Base-by-base conservation (phyloP, 129 eudicot genomes). In the Flaveria ramosissima region DNA sequence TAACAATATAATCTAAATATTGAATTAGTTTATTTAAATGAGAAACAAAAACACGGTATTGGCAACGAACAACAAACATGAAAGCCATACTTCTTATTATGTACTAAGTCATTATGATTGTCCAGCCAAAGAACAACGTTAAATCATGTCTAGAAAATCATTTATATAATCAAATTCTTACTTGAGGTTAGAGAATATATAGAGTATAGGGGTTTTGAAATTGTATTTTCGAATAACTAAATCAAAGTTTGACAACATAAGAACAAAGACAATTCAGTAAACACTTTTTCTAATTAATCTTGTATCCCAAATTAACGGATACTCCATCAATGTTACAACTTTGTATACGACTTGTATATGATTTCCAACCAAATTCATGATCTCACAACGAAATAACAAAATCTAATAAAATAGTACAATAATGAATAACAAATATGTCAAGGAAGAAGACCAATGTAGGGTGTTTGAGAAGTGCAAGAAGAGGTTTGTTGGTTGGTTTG, bases 381-480 rank as follows among this genome's bases (percentile, higher is more conserved):
- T 43, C 51, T n/a, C 36, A 55, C 27, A 61, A 48, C 23, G 21
- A 16, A 30, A 5, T 62, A 3, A 12, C 6, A 14, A 45, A 45
- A 1, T 45, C 50, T 7, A 13, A 45, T 64, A 7, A 77, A 43
- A 15, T 36, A 27, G 2, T 12, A 50, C 27, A 30, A 15, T 52
- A 46, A 19, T 21, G 30, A 32, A 63, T n/a, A 60, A 52, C 15
- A 64, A 16, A 23, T 74, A 71, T 65, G 43, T 78, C 57, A 79
- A 63, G 83, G 82, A 72, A 89, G 75, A 78, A 89, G 70, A 27
- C 89, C 91, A 26, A 83, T 69, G 75, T 67, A 85, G 5, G 91
- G 88, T 20, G 86, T 80, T 17, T 79, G 66, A 75, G 77, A 10
- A 72, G 68, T 43, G 70, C 2, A 21, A 24, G 88, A 59, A 30